Evolutionary conservation across 208 protist species (phyloP).

Genomic region (Zelonia costaricensis): DNA sequence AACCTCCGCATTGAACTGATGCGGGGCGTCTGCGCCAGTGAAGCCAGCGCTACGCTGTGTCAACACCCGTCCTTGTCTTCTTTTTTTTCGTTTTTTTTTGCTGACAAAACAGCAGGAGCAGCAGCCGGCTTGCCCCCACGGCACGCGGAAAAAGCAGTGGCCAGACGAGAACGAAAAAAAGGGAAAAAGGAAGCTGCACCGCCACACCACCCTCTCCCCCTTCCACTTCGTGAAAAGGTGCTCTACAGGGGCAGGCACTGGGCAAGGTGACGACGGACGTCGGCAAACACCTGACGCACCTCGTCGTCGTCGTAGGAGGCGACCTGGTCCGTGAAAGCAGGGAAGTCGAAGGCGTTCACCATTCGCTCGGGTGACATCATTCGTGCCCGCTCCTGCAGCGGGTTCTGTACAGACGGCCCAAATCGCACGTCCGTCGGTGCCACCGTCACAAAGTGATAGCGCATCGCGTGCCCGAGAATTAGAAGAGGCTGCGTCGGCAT

Average conservation of each 20-base stretch:
- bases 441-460: conserved; percentile 29
- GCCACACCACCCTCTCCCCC: neutral
- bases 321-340: conserved; percentile 37
- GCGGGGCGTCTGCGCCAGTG: too few species aligned
- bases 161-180: conserved; percentile 11
- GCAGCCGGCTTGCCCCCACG: too few species aligned
- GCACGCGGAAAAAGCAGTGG: too few species aligned
- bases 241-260: conserved; percentile 22
- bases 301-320: conserved; percentile 26
- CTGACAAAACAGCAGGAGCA: too few species aligned
- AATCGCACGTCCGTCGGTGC: conserved; percentile 33
- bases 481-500: conserved; percentile 28
- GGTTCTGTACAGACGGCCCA: conserved; percentile 18
- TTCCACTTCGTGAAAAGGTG: neutral
- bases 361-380: conserved; percentile 18
- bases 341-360: conserved; percentile 22
- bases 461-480: conserved; percentile 14
- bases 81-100: too few species aligned
- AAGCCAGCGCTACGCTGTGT: too few species aligned
- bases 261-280: conserved; percentile 14
- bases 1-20: too few species aligned
- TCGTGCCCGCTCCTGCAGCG: conserved; percentile 23
- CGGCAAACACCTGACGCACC: conserved; percentile 16
- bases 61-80: too few species aligned
- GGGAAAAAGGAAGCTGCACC: neutral